These are phyloP conservation scores for Fagus sylvatica DNA, from an alignment of 306 rosid species.

Conservation along the genomic window DNA sequence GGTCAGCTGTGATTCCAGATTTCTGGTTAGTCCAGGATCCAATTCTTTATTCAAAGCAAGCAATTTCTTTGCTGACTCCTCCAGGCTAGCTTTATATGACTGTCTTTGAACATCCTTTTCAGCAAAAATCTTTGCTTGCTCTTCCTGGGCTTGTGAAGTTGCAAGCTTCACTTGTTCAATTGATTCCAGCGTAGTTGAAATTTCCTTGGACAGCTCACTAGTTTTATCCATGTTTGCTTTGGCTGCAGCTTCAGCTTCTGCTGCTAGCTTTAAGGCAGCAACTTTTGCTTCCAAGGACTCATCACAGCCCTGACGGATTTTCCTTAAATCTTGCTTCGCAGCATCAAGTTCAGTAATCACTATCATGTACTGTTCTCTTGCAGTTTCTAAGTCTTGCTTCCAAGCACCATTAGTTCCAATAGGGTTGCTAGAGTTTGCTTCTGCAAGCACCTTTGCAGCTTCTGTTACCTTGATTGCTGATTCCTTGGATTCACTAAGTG, in stretches of 20 bases:
- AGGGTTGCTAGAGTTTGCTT: slow-evolving; percentile 44
- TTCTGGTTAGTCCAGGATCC: slow-evolving; percentile 62
- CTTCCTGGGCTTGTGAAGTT: slow-evolving; percentile 64
- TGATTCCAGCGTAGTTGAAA: slow-evolving; percentile 68
- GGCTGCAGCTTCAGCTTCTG: slow-evolving; percentile 63
- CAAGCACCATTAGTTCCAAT: slow-evolving; percentile 48
- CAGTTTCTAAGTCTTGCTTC: slow-evolving; percentile 75
- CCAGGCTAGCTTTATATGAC: slow-evolving; percentile 64
- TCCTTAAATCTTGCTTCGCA: slow-evolving; percentile 76
- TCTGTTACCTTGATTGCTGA: slow-evolving; percentile 61
- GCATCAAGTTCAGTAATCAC: slow-evolving; percentile 74
- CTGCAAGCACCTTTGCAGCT: slow-evolving; percentile 65
- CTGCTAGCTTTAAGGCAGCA: slow-evolving; percentile 58
- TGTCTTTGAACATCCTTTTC: slow-evolving; percentile 78
- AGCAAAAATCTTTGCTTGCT: slow-evolving; percentile 56
- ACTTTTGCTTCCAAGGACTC: slow-evolving; percentile 57
- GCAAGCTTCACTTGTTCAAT: slow-evolving; percentile 71
- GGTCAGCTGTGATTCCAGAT: slow-evolving; percentile 64
- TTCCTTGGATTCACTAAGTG: slow-evolving; percentile 67
- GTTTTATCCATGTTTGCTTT: slow-evolving; percentile 60
- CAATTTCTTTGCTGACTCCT: slow-evolving; percentile 60
- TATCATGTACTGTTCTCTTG: slow-evolving; percentile 57
- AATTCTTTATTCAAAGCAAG: slow-evolving; percentile 53
- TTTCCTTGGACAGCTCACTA: slow-evolving; percentile 73
- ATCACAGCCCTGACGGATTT: slow-evolving; percentile 73